phyloP scores from a whole-genome alignment of 2,329 filamentous ascomycete species.

The Fusarium solani-melongenae region DNA sequence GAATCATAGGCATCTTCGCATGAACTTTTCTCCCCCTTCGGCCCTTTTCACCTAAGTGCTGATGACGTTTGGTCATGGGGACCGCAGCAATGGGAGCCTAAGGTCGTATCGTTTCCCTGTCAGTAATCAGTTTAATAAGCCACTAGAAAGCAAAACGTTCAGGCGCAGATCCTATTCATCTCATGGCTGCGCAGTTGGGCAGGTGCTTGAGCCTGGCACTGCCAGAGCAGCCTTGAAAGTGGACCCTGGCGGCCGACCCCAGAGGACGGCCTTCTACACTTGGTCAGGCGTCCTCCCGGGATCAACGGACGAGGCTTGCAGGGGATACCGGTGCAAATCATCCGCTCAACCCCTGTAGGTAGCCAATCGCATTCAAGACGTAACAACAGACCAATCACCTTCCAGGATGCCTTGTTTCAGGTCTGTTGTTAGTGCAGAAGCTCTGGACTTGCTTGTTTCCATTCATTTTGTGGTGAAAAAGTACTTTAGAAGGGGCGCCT shows the following conservation, averaged over 20 bases:
- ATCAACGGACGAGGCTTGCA: not conserved
- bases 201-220: not conserved
- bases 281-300: not conserved
- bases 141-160: not conserved
- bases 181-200: not conserved
- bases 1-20: not conserved
- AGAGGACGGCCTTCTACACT: not conserved
- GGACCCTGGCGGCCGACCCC: not conserved
- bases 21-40: not conserved
- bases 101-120: not conserved
- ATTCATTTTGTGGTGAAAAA: not conserved
- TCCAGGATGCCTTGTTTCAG: not conserved
- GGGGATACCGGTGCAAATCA: not conserved
- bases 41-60: not conserved
- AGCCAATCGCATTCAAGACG: not conserved
- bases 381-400: not conserved
- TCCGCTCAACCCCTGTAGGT: not conserved
- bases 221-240: not conserved
- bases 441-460: not conserved
- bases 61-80: not conserved
- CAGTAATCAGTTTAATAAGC: not conserved
- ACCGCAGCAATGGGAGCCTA: not conserved
- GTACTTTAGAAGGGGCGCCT: not conserved
- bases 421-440: not conserved
- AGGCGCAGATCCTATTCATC: not conserved